Percentiles rank a stretch among this genome's conserved stretches.
These are phyloP conservation scores for Cordyceps cateniannulata DNA, from an alignment of 2,329 filamentous ascomycete species.

Conservation along the genomic window DNA sequence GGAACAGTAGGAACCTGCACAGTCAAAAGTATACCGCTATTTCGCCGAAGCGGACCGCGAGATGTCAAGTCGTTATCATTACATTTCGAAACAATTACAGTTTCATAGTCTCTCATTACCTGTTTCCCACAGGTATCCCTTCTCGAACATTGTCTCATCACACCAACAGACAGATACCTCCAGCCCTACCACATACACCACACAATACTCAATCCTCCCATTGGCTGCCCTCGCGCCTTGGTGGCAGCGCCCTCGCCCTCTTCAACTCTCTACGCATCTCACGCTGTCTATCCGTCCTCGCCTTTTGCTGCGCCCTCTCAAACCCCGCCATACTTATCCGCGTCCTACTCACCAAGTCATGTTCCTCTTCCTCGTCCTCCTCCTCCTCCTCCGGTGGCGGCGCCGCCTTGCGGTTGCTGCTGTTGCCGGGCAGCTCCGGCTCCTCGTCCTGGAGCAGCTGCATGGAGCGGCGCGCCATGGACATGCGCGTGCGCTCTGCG, in stretches of 20 bases:
- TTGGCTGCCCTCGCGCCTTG: slow-evolving; percentile 36
- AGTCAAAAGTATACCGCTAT: too few species aligned
- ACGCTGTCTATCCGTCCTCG: slow-evolving; percentile 34
- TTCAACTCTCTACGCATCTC: slow-evolving; percentile 47
- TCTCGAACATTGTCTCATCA: too few species aligned
- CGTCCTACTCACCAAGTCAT: slow-evolving; percentile 47
- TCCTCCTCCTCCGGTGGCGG: slow-evolving; percentile 17
- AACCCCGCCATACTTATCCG: slow-evolving; percentile 56
- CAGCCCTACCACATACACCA: too few species aligned
- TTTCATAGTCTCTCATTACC: too few species aligned
- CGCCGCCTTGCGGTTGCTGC: too few species aligned
- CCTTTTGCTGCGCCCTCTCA: slow-evolving; percentile 54
- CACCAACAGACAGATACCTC: too few species aligned
- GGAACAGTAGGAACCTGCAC: too few species aligned
- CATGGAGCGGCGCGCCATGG: slow-evolving; percentile 60
- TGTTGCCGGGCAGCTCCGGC: slow-evolving; percentile 17
- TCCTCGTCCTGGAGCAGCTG: slow-evolving; percentile 27
- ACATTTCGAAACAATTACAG: too few species aligned
- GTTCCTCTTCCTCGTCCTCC: slow-evolving; percentile 21
- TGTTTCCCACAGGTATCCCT: too few species aligned
- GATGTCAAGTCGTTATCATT: too few species aligned
- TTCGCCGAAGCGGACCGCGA: too few species aligned
- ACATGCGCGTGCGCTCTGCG: slow-evolving; percentile 72
- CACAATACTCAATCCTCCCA: slow-evolving; percentile 23
- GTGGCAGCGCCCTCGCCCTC: slow-evolving; percentile 33